Evolutionary conservation across 305 asterid species (phyloP).

Genomic region (Euphrasia arctica): DNA sequence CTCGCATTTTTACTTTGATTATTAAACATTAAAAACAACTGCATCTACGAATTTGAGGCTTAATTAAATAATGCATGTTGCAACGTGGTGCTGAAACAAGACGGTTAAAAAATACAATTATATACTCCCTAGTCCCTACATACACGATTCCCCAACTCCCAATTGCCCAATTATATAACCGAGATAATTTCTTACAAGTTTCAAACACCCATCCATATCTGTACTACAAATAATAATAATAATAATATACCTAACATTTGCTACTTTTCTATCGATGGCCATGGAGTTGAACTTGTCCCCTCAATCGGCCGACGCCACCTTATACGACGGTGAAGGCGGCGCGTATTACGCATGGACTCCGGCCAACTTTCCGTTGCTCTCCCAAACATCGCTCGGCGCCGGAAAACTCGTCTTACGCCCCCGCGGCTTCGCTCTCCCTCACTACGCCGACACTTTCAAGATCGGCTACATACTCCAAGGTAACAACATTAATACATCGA

Average conservation of each 20-base stretch:
- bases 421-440: conserved; percentile 63
- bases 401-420: conserved; percentile 44
- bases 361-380: conserved; percentile 27
- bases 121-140: too few relatives aligned
- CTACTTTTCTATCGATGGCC: neutral
- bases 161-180: too few relatives aligned
- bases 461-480: conserved; percentile 52
- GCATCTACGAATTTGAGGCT: too few relatives aligned
- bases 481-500: neutral
- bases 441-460: conserved; percentile 41
- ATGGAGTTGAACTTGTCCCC: conserved; percentile 38
- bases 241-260: neutral
- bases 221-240: too few relatives aligned
- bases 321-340: conserved; percentile 43
- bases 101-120: too few relatives aligned
- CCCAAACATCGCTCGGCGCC: conserved; percentile 33
- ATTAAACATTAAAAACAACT: too few relatives aligned
- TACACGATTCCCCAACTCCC: too few relatives aligned
- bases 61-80: too few relatives aligned
- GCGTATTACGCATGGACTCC: conserved; percentile 46
- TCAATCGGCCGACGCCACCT: conserved; percentile 32
- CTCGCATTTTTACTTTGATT: too few relatives aligned
- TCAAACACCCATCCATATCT: too few relatives aligned
- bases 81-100: too few relatives aligned
- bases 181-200: neutral